A percentile compares a stretch with the other conserved stretches of the same genome.
phyloP scores from a whole-genome alignment of 164 flowering plant species.

The Vitis labrusca region DNA sequence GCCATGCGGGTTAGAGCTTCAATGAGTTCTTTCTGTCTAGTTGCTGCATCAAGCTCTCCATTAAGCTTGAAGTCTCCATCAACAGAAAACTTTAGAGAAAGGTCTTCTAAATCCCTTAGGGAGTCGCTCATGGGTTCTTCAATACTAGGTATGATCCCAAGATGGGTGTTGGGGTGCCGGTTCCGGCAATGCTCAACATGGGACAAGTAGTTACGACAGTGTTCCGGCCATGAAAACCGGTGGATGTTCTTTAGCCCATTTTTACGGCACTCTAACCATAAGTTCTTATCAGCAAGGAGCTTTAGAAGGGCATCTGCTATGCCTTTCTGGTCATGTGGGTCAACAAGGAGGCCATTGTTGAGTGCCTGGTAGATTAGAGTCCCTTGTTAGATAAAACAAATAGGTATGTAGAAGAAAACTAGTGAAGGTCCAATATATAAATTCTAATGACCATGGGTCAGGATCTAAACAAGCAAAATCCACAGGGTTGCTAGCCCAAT shows the following conservation, averaged over 20 bases:
- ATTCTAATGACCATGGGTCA: too few species aligned
- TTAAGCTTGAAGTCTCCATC: slow-evolving; percentile 60
- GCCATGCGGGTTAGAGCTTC: slow-evolving; percentile 44
- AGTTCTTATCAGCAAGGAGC: slow-evolving; percentile 68
- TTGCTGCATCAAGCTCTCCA: slow-evolving; percentile 50
- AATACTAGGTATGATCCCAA: slow-evolving; percentile 36
- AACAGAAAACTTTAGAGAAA: slow-evolving; percentile 66
- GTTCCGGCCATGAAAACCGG: slow-evolving; percentile 84
- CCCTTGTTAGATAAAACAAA: slow-evolving; percentile 2
- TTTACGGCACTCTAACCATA: slow-evolving; percentile 69
- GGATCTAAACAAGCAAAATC: too few species aligned
- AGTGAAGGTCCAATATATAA: too few species aligned
- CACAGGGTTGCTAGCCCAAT: too few species aligned
- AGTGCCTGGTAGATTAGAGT: slow-evolving; percentile 43
- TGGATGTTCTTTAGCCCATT: slow-evolving; percentile 73
- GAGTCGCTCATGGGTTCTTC: slow-evolving; percentile 88
- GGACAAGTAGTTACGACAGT: slow-evolving; percentile 73
- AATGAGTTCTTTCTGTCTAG: slow-evolving; percentile 53
- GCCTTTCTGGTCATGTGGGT: slow-evolving; percentile 73
- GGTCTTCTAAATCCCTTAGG: slow-evolving; percentile 71
- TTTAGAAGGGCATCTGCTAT: slow-evolving; percentile 75
- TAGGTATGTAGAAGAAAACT: background rate
- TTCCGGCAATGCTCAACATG: slow-evolving; percentile 63
- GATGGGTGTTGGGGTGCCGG: slow-evolving; percentile 63
- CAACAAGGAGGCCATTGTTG: slow-evolving; percentile 66